Conservation (phyloP, 1,284 basidiomycete species). For the Pseudozyma pruni region DNA sequence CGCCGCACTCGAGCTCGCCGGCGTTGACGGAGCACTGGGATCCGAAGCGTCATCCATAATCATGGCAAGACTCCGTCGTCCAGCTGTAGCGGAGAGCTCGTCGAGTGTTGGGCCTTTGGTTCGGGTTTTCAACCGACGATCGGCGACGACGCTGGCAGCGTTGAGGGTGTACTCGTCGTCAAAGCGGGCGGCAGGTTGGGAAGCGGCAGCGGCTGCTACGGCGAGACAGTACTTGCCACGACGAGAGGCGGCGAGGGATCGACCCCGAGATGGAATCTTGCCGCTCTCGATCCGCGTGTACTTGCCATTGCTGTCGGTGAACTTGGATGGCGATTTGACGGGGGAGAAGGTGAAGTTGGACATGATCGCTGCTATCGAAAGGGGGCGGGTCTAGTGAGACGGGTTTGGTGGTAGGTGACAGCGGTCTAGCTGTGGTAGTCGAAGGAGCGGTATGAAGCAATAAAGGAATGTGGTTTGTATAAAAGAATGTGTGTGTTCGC, state of each 20-base stretch:
- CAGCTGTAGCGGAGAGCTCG: conserved; percentile 24
- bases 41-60: conserved; percentile 38
- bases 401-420: not conserved
- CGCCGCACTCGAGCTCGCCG: conserved; percentile 7
- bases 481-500: conserved; percentile 1
- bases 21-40: no score
- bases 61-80: conserved; percentile 35
- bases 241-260: conserved; percentile 25
- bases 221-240: conserved; percentile 37
- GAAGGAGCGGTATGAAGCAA: no score
- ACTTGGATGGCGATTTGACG: conserved; percentile 32
- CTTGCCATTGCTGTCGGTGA: conserved; percentile 32
- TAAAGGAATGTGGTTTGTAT: not conserved
- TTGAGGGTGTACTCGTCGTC: conserved; percentile 14
- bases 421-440: conserved; percentile 9
- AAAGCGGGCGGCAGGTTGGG: not conserved
- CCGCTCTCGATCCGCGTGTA: conserved; percentile 42
- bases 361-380: conserved; percentile 14
- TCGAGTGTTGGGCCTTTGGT: conserved; percentile 14
- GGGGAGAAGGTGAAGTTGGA: conserved; percentile 30
- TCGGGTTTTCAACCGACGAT: not conserved
- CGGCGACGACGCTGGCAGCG: conserved; percentile 20
- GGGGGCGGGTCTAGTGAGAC: no score
- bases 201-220: conserved; percentile 22
- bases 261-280: conserved; percentile 37